phyloP scores from a whole-genome alignment of 371 early-diverging fungal genomes.

The Lichtheimia ramosa region DNA sequence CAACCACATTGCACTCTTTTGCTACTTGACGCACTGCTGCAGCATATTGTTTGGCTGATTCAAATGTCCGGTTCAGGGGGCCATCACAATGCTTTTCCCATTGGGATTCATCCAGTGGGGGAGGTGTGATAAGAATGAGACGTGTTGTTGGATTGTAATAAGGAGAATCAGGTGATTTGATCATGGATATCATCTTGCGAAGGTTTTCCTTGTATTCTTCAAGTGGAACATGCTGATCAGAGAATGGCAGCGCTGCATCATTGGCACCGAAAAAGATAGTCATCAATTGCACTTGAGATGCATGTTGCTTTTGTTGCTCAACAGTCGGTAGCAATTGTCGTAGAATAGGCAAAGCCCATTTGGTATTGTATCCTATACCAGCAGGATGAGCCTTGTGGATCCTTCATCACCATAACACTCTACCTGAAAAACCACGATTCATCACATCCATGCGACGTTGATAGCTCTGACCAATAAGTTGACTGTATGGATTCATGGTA shows the following conservation, averaged over 20 bases:
- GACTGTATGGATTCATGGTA: background rate
- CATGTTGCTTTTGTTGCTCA: conserved; percentile 26
- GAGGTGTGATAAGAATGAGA: conserved; percentile 77
- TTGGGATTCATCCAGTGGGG: conserved; percentile 63
- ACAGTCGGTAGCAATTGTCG: conserved; percentile 53
- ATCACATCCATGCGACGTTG: conserved; percentile 75
- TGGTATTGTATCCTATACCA: conserved; percentile 69
- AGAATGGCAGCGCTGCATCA: conserved; percentile 64
- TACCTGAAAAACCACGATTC: conserved; percentile 80
- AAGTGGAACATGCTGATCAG: conserved; percentile 68
- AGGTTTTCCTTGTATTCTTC: conserved; percentile 61
- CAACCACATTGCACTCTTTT: conserved; percentile 34
- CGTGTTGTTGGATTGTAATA: conserved; percentile 56
- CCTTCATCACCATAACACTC: background rate
- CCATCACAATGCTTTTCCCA: conserved; percentile 47
- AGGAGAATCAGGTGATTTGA: conserved; percentile 52
- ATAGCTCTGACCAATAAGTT: conserved; percentile 46
- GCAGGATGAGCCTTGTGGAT: background rate
- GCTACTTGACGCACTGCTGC: conserved; percentile 57
- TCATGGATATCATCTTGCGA: conserved; percentile 46
- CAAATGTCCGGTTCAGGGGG: conserved; percentile 46
- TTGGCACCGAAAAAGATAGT: conserved; percentile 86
- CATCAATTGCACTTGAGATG: conserved; percentile 53
- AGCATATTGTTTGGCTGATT: conserved; percentile 56
- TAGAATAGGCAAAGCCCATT: conserved; percentile 64